Conservation (phyloP, 2,329 filamentous ascomycete genomes). For the Capronia americana region DNA sequence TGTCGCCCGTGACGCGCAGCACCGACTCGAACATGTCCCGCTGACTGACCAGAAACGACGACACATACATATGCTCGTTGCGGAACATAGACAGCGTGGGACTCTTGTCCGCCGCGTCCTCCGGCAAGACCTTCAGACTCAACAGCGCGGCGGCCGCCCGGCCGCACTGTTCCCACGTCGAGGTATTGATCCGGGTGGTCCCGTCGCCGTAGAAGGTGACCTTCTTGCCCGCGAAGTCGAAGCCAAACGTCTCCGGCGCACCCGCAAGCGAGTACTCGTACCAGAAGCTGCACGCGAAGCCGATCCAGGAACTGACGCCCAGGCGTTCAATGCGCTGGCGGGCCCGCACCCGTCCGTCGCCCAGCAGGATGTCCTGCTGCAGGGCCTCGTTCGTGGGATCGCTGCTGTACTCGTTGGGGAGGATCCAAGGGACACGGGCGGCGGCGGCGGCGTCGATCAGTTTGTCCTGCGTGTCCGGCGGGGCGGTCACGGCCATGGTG, state of each 20-base stretch:
- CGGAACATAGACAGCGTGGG: constrained; percentile 52
- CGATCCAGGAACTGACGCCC: constrained; percentile 53
- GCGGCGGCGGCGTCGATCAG: constrained; percentile 62
- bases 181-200: constrained; percentile 60
- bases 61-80: constrained; percentile 60
- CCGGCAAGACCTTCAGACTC: constrained; percentile 53
- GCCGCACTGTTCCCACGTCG: constrained; percentile 65
- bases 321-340: constrained; percentile 51
- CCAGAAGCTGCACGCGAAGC: constrained; percentile 58
- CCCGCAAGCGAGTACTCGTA: constrained; percentile 59
- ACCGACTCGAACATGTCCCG: constrained; percentile 69
- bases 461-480: constrained; percentile 55
- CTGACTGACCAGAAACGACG: constrained; percentile 66
- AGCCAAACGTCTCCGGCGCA: constrained; percentile 51
- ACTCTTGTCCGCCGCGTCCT: constrained; percentile 46
- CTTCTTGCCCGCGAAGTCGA: constrained; percentile 55
- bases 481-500: constrained; percentile 56
- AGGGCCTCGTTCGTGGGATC: constrained; percentile 45
- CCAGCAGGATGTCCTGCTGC: constrained; percentile 49
- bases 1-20: constrained; percentile 63
- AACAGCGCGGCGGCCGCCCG: constrained; percentile 61
- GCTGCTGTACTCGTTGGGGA: constrained; percentile 58
- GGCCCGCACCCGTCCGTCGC: constrained; percentile 35
- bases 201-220: constrained; percentile 64
- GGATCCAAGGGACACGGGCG: constrained; percentile 61